Conservation (phyloP, 257 asterid species). For the Paulownia fortunei region DNA sequence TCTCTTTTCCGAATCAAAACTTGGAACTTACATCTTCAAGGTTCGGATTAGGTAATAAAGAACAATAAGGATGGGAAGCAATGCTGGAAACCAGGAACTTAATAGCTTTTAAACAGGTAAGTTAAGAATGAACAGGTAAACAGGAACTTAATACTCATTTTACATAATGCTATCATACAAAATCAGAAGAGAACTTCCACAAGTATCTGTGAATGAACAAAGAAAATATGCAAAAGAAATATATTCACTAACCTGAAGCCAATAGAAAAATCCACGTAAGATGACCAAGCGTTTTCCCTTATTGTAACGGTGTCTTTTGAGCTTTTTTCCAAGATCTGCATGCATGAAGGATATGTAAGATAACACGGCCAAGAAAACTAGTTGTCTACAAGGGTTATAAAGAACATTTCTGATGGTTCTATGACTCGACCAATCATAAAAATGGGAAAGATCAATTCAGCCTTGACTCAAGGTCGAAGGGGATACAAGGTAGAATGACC, state of each 20-base stretch:
- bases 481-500: too few species aligned
- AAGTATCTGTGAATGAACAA: neutral
- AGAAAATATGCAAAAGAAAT: neutral
- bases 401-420: neutral
- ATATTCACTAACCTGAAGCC: constrained; percentile 44
- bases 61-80: too few species aligned
- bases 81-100: too few species aligned
- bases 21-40: too few species aligned
- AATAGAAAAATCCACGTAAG: constrained; percentile 56
- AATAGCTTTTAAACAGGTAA: too few species aligned
- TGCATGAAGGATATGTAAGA: neutral
- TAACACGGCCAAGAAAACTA: neutral
- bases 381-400: neutral
- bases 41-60: too few species aligned
- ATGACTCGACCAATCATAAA: neutral
- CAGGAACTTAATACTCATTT: too few species aligned
- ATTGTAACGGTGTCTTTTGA: constrained; percentile 1
- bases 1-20: too few species aligned
- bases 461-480: neutral
- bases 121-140: too few species aligned
- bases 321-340: constrained; percentile 38
- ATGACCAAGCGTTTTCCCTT: constrained; percentile 36
- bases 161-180: neutral
- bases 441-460: neutral
- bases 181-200: neutral